These are phyloP conservation scores for Myrica gale DNA, from an alignment of 306 rosid species.

Conservation along the genomic window DNA sequence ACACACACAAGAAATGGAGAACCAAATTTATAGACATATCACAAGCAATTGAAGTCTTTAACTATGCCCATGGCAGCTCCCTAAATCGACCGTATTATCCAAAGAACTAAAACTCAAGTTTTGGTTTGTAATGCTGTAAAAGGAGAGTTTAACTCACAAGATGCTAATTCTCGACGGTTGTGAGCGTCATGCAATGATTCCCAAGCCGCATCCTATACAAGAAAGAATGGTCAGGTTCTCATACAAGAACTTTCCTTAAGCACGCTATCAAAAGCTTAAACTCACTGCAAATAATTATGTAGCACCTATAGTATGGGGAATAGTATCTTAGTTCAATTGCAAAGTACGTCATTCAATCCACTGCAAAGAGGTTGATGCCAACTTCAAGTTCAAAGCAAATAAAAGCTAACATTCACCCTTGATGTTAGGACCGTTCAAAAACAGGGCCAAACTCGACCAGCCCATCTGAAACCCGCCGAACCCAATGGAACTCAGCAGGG, in stretches of 20 bases:
- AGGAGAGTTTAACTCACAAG: conserved; percentile 34
- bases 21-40: neutral
- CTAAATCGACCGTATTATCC: neutral
- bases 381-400: neutral
- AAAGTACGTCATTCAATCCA: neutral
- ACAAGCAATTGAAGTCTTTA: neutral
- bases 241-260: conserved; percentile 5
- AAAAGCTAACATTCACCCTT: neutral
- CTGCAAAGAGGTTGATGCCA: neutral
- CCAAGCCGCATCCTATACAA: conserved; percentile 44
- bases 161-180: conserved; percentile 26
- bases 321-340: neutral
- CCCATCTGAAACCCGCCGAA: too few species aligned
- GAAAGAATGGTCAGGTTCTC: conserved; percentile 8
- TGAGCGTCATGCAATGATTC: conserved; percentile 40
- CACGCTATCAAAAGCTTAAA: neutral
- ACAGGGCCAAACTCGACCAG: too few species aligned
- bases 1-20: neutral
- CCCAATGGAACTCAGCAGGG: too few species aligned
- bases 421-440: too few species aligned
- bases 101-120: conserved; percentile 4
- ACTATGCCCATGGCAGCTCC: neutral
- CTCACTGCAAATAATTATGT: neutral
- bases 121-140: neutral
- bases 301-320: neutral